Percentiles rank a stretch among this genome's conserved stretches.
phyloP scores from a whole-genome alignment of 2,329 filamentous ascomycete species.

The Botrytis fragariae region DNA sequence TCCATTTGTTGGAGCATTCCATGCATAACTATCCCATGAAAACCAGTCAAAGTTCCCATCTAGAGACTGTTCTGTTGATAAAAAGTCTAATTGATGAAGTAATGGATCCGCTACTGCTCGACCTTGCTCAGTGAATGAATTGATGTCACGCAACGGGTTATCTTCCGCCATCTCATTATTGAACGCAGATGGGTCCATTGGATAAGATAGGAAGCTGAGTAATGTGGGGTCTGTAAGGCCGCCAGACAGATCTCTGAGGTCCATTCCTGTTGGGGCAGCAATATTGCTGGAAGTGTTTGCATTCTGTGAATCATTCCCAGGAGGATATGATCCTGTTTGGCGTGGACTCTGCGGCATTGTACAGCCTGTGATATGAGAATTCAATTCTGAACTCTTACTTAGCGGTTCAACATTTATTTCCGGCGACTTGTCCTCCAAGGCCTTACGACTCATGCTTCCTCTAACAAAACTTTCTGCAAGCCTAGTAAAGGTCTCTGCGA shows the following conservation, averaged over 20 bases:
- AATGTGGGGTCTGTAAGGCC: background rate
- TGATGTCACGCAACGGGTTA: background rate
- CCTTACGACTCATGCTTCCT: constrained; percentile 13
- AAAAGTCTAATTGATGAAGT: constrained; percentile 7
- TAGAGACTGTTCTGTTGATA: constrained; percentile 12
- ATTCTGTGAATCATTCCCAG: background rate
- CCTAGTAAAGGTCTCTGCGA: constrained; percentile 21
- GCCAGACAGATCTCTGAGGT: background rate
- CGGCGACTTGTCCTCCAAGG: background rate
- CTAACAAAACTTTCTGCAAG: constrained; percentile 21
- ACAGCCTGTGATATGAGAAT: background rate
- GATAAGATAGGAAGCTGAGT: constrained; percentile 14
- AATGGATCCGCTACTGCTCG: background rate
- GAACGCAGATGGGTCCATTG: constrained; percentile 17
- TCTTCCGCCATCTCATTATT: background rate
- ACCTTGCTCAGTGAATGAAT: background rate
- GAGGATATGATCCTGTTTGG: background rate
- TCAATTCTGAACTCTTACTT: background rate
- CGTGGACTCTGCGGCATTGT: background rate
- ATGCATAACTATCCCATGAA: constrained; percentile 21
- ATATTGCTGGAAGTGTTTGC: too few relatives aligned
- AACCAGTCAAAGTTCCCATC: constrained; percentile 24
- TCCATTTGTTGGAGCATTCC: background rate
- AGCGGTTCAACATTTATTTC: background rate
- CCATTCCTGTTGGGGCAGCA: background rate